Conservation (phyloP, 352 stramenopile species). For the Phytophthora fragariae region DNA sequence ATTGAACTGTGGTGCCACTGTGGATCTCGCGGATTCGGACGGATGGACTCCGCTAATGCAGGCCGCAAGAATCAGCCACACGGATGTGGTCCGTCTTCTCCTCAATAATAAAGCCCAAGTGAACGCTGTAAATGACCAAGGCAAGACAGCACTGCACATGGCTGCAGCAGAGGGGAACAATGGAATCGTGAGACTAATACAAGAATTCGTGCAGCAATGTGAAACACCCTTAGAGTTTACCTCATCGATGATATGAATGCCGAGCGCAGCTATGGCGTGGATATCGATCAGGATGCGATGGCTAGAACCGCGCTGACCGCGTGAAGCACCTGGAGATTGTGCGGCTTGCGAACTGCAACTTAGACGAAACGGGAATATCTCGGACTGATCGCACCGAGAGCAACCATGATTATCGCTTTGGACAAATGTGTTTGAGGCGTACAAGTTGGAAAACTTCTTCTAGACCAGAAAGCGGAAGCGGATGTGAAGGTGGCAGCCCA, state of each 20-base stretch:
- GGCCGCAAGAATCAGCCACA: not conserved
- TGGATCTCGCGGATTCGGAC: slow-evolving; percentile 5
- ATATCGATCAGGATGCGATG: no score
- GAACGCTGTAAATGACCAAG: not conserved
- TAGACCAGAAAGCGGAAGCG: no score
- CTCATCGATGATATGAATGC: not conserved
- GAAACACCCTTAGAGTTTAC: not conserved
- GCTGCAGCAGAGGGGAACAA: not conserved
- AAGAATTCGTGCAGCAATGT: not conserved
- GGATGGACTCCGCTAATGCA: slow-evolving; percentile 6
- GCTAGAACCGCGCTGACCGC: no score
- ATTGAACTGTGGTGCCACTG: not conserved
- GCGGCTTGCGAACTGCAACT: no score
- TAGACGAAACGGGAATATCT: no score
- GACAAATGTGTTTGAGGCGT: no score
- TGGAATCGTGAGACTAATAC: not conserved
- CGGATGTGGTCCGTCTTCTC: not conserved
- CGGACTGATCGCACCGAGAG: no score
- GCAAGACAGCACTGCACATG: not conserved
- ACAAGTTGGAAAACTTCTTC: no score
- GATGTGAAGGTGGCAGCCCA: no score
- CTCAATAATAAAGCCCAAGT: not conserved
- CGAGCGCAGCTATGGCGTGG: not conserved
- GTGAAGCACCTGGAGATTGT: no score
- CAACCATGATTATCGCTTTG: no score